Evolutionary conservation across 2,329 filamentous ascomycete genomes (phyloP).

Genomic region (Penicillium fuscoglaucum): DNA sequence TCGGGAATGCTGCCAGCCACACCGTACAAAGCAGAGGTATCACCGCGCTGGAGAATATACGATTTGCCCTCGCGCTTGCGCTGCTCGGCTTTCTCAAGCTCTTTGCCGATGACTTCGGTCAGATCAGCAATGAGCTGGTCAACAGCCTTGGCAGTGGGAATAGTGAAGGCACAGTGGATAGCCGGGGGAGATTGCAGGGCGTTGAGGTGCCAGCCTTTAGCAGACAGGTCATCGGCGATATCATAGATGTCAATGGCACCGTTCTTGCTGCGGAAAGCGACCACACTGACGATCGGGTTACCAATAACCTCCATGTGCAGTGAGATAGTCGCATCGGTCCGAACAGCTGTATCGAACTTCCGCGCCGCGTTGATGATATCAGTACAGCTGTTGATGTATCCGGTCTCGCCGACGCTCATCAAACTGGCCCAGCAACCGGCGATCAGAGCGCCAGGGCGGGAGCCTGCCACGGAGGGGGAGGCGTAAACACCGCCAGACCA

Average conservation of each 20-base stretch:
- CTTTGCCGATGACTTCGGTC: constrained; percentile 57
- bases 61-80: constrained; percentile 61
- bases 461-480: constrained; percentile 87
- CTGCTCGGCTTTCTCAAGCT: constrained; percentile 78
- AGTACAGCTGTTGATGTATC: constrained; percentile 83
- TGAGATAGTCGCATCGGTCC: constrained; percentile 65
- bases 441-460: constrained; percentile 87
- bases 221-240: constrained; percentile 82
- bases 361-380: constrained; percentile 86
- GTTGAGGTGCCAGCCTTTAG: constrained; percentile 92
- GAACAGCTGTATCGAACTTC: constrained; percentile 74
- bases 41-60: constrained; percentile 55
- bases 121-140: constrained; percentile 76
- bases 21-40: constrained; percentile 87
- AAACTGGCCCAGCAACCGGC: constrained; percentile 93
- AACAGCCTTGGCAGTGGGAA: constrained; percentile 78
- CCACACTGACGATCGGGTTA: constrained; percentile 81
- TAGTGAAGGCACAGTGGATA: constrained; percentile 89
- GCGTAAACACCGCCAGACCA: constrained; percentile 97
- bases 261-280: constrained; percentile 77
- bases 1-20: constrained; percentile 93
- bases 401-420: constrained; percentile 81
- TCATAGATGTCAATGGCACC: constrained; percentile 84
- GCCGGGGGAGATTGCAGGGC: constrained; percentile 87
- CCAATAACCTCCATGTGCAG: constrained; percentile 78